These are phyloP conservation scores for Tausonia pullulans DNA, from an alignment of 1,284 basidiomycete genomes.

Conservation along the genomic window DNA sequence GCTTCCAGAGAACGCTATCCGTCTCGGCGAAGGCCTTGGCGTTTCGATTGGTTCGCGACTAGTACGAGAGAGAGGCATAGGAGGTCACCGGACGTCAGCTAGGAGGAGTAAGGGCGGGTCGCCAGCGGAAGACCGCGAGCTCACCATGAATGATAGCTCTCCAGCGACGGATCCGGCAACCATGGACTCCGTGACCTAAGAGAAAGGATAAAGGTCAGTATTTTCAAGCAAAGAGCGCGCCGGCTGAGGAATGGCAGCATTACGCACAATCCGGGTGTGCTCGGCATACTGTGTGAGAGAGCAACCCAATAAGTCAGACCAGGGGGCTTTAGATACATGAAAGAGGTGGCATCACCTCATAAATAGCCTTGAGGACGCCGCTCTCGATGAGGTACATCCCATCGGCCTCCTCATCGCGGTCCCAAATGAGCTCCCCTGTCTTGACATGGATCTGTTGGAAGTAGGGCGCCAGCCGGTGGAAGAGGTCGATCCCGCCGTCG, in stretches of 20 bases:
- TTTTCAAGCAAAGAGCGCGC: background rate
- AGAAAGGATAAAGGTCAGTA: slow-evolving; percentile 39
- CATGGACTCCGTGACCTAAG: slow-evolving; percentile 72
- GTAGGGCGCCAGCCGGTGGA: slow-evolving; percentile 48
- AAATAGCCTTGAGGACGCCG: slow-evolving; percentile 69
- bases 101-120: too few species aligned
- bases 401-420: slow-evolving; percentile 59
- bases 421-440: slow-evolving; percentile 61
- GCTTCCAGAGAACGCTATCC: slow-evolving; percentile 65
- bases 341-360: slow-evolving; percentile 28
- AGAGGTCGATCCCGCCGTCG: slow-evolving; percentile 38
- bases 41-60: slow-evolving; percentile 59
- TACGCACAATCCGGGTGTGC: background rate
- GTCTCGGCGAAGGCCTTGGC: slow-evolving; percentile 75
- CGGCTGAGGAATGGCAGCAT: background rate
- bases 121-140: too few species aligned
- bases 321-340: background rate
- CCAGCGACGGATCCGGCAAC: slow-evolving; percentile 83
- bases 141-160: slow-evolving; percentile 60
- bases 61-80: too few species aligned
- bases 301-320: background rate
- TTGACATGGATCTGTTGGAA: slow-evolving; percentile 53
- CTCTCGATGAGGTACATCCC: slow-evolving; percentile 76
- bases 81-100: too few species aligned
- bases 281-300: slow-evolving; percentile 3